Evolutionary conservation across 768 basidiomycete genomes (phyloP).

Genomic region (Serendipita sp.): DNA sequence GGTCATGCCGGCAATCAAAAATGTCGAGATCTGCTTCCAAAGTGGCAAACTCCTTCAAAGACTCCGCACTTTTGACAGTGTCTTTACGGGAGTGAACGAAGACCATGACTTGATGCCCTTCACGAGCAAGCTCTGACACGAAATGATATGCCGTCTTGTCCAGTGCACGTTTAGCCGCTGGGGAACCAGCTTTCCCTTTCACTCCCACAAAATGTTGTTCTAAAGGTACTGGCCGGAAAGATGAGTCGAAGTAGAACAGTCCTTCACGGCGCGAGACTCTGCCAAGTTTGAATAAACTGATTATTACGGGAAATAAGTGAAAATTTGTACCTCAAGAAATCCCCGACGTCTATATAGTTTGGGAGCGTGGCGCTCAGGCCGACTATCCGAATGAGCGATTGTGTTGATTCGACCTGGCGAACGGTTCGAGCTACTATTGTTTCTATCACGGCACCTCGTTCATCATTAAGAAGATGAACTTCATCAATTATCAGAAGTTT

Average conservation of each 20-base stretch:
- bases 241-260: constrained; percentile 94
- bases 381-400: constrained; percentile 90
- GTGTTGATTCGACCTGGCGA: constrained; percentile 89
- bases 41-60: constrained; percentile 58
- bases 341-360: constrained; percentile 91
- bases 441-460: constrained; percentile 95
- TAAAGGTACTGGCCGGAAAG: constrained; percentile 88
- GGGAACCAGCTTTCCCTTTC: constrained; percentile 68
- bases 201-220: constrained; percentile 96
- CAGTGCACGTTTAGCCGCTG: constrained; percentile 61
- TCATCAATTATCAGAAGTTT: constrained; percentile 96
- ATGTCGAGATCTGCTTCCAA: constrained; percentile 55
- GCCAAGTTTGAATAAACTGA: neutral
- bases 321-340: constrained; percentile 71
- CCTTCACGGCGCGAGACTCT: constrained; percentile 79
- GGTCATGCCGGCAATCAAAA: constrained; percentile 70
- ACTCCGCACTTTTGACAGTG: constrained; percentile 80
- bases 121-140: constrained; percentile 69
- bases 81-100: constrained; percentile 98
- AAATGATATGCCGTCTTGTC: constrained; percentile 82
- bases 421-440: constrained; percentile 93
- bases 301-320: neutral
- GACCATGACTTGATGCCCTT: constrained; percentile 98
- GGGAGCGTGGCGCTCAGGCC: constrained; percentile 93
- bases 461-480: constrained; percentile 91